Conservation (phyloP, 306 rosid genomes). For the Betula pendula region DNA sequence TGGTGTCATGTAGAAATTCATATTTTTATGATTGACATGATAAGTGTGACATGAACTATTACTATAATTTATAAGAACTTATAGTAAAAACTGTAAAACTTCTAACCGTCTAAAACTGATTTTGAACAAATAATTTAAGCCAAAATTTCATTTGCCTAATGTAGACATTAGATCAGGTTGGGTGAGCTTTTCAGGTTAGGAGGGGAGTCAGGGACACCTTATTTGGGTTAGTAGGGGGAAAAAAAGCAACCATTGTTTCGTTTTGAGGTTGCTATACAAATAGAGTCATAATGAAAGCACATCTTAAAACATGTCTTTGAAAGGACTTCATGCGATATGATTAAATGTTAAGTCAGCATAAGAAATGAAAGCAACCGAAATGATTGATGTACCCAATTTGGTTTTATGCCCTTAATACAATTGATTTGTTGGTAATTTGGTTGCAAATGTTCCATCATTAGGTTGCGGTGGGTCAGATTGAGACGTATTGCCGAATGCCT, state of each 20-base stretch:
- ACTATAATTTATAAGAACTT: no score
- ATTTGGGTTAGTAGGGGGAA: no score
- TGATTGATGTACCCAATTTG: conserved; percentile 44
- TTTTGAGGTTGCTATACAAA: conserved; percentile 24
- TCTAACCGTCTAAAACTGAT: no score
- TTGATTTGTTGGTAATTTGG: conserved; percentile 44
- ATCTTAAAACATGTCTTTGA: conserved; percentile 41
- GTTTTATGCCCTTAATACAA: conserved; percentile 32
- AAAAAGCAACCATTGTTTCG: no score
- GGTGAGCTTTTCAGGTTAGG: conserved; percentile 24
- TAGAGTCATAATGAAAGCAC: conserved; percentile 30
- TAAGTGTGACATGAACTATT: no score
- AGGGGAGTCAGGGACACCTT: background rate
- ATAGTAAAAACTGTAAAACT: no score
- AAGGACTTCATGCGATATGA: conserved; percentile 33
- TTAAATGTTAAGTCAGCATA: conserved; percentile 36
- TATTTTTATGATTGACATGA: no score
- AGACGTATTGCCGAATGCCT: conserved; percentile 64
- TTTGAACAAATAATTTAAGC: conserved; percentile 13
- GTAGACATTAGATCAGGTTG: conserved; percentile 19
- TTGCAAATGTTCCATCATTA: conserved; percentile 31
- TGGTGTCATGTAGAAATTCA: no score
- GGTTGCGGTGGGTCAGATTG: conserved; percentile 50
- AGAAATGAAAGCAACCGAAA: conserved; percentile 37
- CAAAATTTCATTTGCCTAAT: background rate